Evolutionary conservation across 192 early-diverging fungal genomes (phyloP).

Genomic region (Chytriomyces confervae): DNA sequence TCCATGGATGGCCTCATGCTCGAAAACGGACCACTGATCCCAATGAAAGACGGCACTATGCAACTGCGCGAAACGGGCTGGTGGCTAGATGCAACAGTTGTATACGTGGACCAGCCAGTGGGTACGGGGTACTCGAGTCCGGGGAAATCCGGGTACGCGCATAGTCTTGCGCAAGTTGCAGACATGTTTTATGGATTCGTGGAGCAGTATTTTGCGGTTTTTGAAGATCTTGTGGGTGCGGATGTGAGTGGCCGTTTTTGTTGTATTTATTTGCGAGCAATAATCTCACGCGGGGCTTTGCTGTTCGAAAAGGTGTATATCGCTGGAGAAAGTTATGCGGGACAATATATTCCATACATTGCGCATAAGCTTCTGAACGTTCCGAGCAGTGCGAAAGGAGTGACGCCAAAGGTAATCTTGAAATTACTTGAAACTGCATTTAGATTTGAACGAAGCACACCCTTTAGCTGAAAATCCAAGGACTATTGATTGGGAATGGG

Average conservation of each 20-base stretch:
- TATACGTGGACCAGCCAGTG: conserved; percentile 41
- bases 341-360: conserved; percentile 74
- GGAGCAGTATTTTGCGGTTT: conserved; percentile 60
- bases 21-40: conserved; percentile 67
- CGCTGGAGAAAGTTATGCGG: conserved; percentile 79
- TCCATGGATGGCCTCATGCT: conserved; percentile 41
- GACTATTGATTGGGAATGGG: conserved; percentile 74
- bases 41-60: not conserved
- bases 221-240: conserved; percentile 47
- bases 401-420: not conserved
- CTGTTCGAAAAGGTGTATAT: conserved; percentile 60
- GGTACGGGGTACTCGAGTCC: conserved; percentile 35
- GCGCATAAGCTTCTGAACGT: conserved; percentile 58
- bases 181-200: conserved; percentile 60
- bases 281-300: too few species aligned
- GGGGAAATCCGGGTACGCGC: conserved; percentile 40
- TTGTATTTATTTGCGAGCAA: not conserved
- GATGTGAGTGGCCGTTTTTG: not conserved
- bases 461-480: conserved; percentile 46
- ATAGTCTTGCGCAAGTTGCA: conserved; percentile 38
- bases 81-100: conserved; percentile 22
- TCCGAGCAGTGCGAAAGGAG: conserved; percentile 32
- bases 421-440: not conserved
- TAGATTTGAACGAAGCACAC: not conserved
- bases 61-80: conserved; percentile 8